Conservation (phyloP, 2,329 filamentous ascomycete species). For the Alternaria ventricosa region DNA sequence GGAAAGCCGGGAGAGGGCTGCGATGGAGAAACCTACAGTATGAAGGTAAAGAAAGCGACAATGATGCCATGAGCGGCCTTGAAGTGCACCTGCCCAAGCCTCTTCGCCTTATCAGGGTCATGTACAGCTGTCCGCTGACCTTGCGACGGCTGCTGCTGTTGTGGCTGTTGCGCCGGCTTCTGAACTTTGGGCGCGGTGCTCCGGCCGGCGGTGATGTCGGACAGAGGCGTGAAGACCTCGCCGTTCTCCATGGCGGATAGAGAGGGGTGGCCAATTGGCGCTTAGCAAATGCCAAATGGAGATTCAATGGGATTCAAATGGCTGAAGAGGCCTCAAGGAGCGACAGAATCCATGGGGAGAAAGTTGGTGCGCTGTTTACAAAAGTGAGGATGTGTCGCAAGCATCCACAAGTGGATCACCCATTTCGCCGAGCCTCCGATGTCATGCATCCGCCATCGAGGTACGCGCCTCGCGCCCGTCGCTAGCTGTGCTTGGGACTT, state of each 20-base stretch:
- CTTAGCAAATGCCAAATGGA: background rate
- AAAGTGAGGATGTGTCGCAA: constrained; percentile 13
- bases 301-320: background rate
- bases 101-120: constrained; percentile 42
- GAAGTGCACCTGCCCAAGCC: constrained; percentile 57
- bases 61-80: constrained; percentile 60
- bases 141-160: constrained; percentile 27
- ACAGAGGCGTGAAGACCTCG: constrained; percentile 45
- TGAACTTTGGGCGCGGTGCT: constrained; percentile 41
- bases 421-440: constrained; percentile 31
- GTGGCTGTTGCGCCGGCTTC: constrained; percentile 14
- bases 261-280: background rate
- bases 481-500: background rate
- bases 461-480: constrained; percentile 10
- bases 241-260: constrained; percentile 44
- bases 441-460: constrained; percentile 24
- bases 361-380: constrained; percentile 14
- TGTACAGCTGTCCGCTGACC: constrained; percentile 5
- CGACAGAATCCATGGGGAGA: constrained; percentile 27
- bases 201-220: constrained; percentile 46
- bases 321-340: constrained; percentile 21
- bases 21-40: constrained; percentile 57
- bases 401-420: constrained; percentile 17
- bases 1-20: background rate
- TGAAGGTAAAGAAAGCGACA: constrained; percentile 71